These are phyloP conservation scores for Croton setiger DNA, from an alignment of 441 rosid species.

Conservation along the genomic window DNA sequence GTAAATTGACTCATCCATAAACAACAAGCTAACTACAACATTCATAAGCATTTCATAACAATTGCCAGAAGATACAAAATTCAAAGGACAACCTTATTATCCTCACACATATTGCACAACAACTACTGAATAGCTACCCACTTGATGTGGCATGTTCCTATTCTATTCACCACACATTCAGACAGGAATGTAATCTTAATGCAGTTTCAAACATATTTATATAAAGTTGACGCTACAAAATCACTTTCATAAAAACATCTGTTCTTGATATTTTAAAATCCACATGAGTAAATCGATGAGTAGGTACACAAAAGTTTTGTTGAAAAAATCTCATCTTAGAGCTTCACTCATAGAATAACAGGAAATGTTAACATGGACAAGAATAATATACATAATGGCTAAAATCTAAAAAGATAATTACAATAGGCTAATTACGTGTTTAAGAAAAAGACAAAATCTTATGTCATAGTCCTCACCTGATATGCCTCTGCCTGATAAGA, in stretches of 20 bases:
- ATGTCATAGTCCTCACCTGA: constrained; percentile 1
- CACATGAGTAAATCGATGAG: neutral
- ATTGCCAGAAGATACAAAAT: too few species aligned
- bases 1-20: too few species aligned
- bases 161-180: neutral
- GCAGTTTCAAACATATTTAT: neutral
- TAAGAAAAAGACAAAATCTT: too few species aligned
- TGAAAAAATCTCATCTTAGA: neutral
- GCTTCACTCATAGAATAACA: neutral
- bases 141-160: too few species aligned
- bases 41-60: too few species aligned
- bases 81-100: too few species aligned
- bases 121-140: too few species aligned
- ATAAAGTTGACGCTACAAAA: neutral
- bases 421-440: too few species aligned
- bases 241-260: too few species aligned
- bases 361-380: neutral
- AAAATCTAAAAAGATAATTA: neutral
- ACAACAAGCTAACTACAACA: too few species aligned
- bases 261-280: too few species aligned
- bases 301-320: neutral
- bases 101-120: too few species aligned
- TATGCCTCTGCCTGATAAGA: constrained; percentile 30
- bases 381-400: neutral
- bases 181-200: neutral